Conservation (phyloP, 306 rosid species). For the Comarum palustre region DNA sequence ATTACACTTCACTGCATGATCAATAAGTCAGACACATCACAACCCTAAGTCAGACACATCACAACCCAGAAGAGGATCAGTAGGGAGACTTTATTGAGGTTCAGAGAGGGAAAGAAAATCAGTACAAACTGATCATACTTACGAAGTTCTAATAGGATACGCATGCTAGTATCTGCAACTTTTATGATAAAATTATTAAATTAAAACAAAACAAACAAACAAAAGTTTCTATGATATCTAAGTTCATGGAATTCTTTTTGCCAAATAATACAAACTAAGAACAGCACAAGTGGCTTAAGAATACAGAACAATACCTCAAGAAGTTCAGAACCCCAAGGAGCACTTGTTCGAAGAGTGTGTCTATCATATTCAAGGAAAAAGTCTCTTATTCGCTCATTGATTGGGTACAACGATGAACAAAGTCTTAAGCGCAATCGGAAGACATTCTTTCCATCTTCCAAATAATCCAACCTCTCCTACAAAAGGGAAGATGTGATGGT, state of each 20-base stretch:
- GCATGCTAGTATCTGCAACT: not conserved
- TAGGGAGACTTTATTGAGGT: not conserved
- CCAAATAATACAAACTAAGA: not conserved
- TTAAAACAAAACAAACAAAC: no score
- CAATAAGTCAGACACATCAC: not conserved
- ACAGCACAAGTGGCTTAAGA: not conserved
- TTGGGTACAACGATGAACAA: constrained; percentile 89
- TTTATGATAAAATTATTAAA: not conserved
- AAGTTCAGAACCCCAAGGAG: constrained; percentile 99
- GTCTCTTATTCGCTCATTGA: constrained; percentile 91
- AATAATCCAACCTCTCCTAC: constrained; percentile 94
- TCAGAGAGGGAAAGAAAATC: not conserved
- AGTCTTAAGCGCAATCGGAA: constrained; percentile 86
- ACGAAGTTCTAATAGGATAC: not conserved
- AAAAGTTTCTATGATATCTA: not conserved
- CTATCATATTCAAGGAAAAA: constrained; percentile 95
- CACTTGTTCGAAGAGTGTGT: constrained; percentile 97
- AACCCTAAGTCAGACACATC: not conserved
- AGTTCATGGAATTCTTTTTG: constrained; percentile 1
- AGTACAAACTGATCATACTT: not conserved
- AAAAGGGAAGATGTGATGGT: constrained; percentile 16
- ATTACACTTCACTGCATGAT: not conserved
- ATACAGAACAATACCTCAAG: constrained; percentile 64
- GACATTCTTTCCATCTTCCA: constrained; percentile 94
- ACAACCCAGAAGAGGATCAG: not conserved